These are phyloP conservation scores for Xylaria sp. DNA, from an alignment of 2,329 filamentous ascomycete species.

Conservation along the genomic window DNA sequence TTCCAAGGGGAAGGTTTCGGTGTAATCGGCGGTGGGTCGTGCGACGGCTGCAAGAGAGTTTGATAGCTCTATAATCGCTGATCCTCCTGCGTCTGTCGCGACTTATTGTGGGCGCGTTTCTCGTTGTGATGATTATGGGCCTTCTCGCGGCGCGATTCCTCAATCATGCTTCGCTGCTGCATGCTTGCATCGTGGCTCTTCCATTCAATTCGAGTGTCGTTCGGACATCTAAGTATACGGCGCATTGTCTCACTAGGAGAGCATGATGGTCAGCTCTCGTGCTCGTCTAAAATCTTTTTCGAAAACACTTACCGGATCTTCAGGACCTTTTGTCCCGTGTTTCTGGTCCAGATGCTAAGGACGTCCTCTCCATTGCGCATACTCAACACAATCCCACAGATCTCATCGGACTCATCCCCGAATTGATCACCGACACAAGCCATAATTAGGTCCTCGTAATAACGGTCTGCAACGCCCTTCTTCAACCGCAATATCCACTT, in stretches of 20 bases:
- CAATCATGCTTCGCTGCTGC: constrained; percentile 87
- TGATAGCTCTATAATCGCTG: constrained; percentile 44
- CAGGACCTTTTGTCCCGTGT: constrained; percentile 90
- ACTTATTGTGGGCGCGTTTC: constrained; percentile 50
- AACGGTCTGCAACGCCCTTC: constrained; percentile 95
- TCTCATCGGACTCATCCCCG: constrained; percentile 88
- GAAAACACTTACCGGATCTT: constrained; percentile 82
- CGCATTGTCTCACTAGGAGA: constrained; percentile 88
- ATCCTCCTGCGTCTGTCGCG: constrained; percentile 48
- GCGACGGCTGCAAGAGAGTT: constrained; percentile 3
- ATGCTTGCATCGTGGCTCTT: constrained; percentile 98
- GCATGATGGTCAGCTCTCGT: constrained; percentile 37
- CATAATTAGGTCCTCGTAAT: constrained; percentile 94
- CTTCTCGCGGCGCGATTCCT: constrained; percentile 92
- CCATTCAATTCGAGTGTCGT: constrained; percentile 92
- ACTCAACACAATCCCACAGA: constrained; percentile 94
- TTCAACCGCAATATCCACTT: constrained; percentile 98
- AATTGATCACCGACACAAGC: constrained; percentile 96
- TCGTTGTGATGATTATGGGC: constrained; percentile 57
- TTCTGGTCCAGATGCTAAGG: constrained; percentile 96
- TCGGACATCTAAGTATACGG: constrained; percentile 84
- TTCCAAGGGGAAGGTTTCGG: constrained; percentile 2
- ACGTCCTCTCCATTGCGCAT: constrained; percentile 97
- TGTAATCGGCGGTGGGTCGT: background rate
- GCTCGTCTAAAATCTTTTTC: background rate